Evolutionary conservation across 2,329 filamentous ascomycete species (phyloP), one percentile per base, ranked within the genome.

Genomic region (Periconia digitata): DNA sequence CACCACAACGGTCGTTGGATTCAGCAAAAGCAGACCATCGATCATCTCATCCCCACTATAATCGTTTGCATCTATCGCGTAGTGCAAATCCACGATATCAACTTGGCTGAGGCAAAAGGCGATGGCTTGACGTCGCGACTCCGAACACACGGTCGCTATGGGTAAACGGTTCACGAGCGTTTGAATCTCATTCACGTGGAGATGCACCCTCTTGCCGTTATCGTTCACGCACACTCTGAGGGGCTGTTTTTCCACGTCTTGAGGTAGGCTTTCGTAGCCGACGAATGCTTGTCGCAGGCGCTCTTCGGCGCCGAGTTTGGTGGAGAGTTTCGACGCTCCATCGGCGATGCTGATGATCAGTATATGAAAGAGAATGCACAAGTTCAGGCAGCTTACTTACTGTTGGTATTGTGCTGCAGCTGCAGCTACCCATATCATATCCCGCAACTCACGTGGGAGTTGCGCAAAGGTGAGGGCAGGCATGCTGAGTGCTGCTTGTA

Each of bases 361-460:
- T 36, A 46, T 18, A 40, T 20, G 34, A 6, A 22, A n/a, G n/a
- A n/a, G 18, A 18, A 27, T 23, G 35, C 43, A 27, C 10, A 22
- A 47, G 20, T 7, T 36, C 12, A 45, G n/a, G 13, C 8, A 45
- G 10, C 23, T 17, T 20, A 29, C 39, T 43, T 29, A 47, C 46
- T 47, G 40, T 43, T 52, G 42, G 21, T 34, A 48, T 44, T 52
- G 50, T 43, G 37, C 15, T 18, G 43, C 20, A 43, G 46, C 43
- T 29, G 46, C 50, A 18, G 23, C 34, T 32, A 24, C 39, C 50
- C 50, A 52, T 36, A 52, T 49, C 43, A 52, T 43, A 27, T 49
- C 43, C 35, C 43, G 38, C 34, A 52, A 20, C 36, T 52, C 50
- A 41, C 36, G 32, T 20, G 50, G 43, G 21, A 49, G 35, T 37